A percentile compares a stretch with the other conserved stretches of the same genome.
Conservation (phyloP, 2,329 filamentous ascomycete species). For the Beauveria bassiana region DNA sequence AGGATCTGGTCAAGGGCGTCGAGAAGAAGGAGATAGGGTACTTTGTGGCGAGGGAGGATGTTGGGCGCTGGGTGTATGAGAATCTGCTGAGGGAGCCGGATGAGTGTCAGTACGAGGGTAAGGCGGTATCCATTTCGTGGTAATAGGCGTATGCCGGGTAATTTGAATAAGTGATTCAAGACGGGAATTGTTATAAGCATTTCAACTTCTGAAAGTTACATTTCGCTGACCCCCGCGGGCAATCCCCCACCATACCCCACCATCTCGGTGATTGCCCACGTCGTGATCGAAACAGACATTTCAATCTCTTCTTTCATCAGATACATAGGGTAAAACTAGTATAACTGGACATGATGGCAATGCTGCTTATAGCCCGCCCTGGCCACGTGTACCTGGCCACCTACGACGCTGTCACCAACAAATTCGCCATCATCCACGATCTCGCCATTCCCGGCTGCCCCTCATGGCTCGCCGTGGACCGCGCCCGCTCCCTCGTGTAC, state of each 20-base stretch:
- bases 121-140: conserved; percentile 24
- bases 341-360: conserved; percentile 8
- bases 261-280: not conserved
- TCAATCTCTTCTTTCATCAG: not conserved
- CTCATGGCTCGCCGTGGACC: conserved; percentile 38
- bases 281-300: not conserved
- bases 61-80: conserved; percentile 34
- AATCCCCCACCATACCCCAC: not conserved
- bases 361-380: conserved; percentile 34
- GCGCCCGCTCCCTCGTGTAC: conserved; percentile 31
- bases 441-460: conserved; percentile 27
- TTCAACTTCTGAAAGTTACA: no score
- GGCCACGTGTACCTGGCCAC: conserved; percentile 33
- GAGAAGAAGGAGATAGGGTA: conserved; percentile 33
- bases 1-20: conserved; percentile 24
- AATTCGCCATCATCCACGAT: conserved; percentile 30
- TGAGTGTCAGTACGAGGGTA: conserved; percentile 19
- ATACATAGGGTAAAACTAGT: no score
- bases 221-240: not conserved
- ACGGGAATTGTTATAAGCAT: not conserved
- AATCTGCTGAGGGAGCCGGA: conserved; percentile 21
- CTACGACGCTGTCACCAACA: conserved; percentile 28
- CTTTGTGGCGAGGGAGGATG: conserved; percentile 32
- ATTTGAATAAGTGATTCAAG: not conserved
- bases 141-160: conserved; percentile 10